Base-by-base conservation (phyloP, 2,329 filamentous ascomycete species). In the Endocalyx cinctus region DNA sequence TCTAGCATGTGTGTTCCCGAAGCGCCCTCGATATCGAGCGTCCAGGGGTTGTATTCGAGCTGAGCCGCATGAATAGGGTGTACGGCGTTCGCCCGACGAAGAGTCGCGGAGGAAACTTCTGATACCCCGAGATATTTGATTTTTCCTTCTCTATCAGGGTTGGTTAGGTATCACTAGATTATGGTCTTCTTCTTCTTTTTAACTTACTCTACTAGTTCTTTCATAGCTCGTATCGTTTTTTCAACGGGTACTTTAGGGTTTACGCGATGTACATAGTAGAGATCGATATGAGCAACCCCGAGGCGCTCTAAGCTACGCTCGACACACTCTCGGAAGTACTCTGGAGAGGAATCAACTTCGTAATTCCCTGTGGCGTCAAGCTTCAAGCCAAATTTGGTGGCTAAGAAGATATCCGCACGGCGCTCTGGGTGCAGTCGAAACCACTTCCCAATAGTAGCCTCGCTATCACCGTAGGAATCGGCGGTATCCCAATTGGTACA, bases 11-110 rank as follows among this genome's bases (percentile, higher is more conserved):
- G 51, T 1, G 64, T 68, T 25, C 62, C 53, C 0, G 59, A 51
- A 4, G 57, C 52, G 8, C 63, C 66, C 48, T 85, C 80, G 40
- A 84, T 75, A 25, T 77, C 70, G 19, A 81, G 63, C 3, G 64
- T 55, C 50, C 70, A 77, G 0, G 67, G 67, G 14, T 57, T 67
- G 54, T 73, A 76, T 47, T 79, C 72, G 25, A 76, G 59, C 47
- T 79, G 72, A 4, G 72, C 58, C 3, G 70, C 69, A 4, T 64
- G 50, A 38, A 79, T 62, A 18, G 64, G 70, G 33, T 63, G 61
- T n/a, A 78, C 52, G 27, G 65, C 64, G 45, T 58, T 54, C 8
- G 70, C 74, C 5, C 73, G 66, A 10, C 69, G 66, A 25, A 79
- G 58, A 0, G 71, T 70, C 2, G 56, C 51, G 3, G 69, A 64